Evolutionary conservation across 441 rosid species (phyloP).

Genomic region (Populus hybrid): DNA sequence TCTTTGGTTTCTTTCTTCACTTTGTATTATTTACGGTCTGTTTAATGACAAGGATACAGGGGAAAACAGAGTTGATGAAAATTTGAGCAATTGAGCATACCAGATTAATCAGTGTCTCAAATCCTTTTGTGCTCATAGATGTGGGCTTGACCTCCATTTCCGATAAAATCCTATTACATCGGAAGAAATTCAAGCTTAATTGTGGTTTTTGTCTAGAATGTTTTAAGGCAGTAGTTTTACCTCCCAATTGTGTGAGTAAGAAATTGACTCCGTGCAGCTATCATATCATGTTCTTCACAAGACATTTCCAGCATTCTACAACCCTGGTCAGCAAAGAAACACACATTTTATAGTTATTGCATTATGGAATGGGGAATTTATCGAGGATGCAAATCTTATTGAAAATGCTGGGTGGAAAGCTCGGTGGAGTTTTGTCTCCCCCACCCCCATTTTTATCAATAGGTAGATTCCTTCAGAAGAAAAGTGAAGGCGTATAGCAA

Average conservation of each 20-base stretch:
- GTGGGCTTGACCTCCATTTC: slow-evolving; percentile 45
- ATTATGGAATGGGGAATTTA: background rate
- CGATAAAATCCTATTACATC: slow-evolving; percentile 31
- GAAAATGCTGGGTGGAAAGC: background rate
- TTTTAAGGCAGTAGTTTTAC: slow-evolving; percentile 15
- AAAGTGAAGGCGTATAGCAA: no score
- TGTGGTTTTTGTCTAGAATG: background rate
- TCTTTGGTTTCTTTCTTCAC: background rate
- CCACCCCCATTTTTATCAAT: background rate
- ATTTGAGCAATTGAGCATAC: slow-evolving; percentile 21
- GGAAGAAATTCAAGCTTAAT: background rate
- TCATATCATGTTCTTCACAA: slow-evolving; percentile 51
- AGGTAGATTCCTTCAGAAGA: background rate
- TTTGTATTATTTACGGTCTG: background rate
- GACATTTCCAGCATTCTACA: slow-evolving; percentile 70
- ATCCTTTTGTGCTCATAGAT: slow-evolving; percentile 44
- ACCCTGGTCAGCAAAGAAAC: slow-evolving; percentile 29
- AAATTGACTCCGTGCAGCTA: slow-evolving; percentile 49
- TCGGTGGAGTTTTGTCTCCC: background rate
- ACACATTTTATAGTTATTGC: background rate
- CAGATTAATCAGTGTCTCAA: slow-evolving; percentile 41
- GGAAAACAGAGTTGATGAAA: background rate
- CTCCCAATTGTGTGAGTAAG: slow-evolving; percentile 51
- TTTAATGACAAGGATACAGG: background rate
- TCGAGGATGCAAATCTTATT: background rate